Conservation (phyloP, 2,329 filamentous ascomycete genomes). For the Macroventuria anomochaeta region DNA sequence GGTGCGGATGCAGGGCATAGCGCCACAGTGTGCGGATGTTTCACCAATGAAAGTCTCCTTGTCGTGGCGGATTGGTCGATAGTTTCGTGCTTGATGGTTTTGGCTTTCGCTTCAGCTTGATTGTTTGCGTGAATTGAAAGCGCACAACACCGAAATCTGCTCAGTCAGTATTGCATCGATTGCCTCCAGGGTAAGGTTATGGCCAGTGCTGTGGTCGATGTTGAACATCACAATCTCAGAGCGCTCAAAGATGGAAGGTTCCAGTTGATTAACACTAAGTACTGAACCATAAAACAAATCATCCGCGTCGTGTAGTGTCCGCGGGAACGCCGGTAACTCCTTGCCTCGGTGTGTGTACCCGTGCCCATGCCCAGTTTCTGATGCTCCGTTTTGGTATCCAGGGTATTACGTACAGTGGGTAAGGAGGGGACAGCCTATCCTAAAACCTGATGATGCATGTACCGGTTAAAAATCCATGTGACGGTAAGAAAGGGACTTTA, state of each 20-base stretch:
- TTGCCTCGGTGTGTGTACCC: conserved; percentile 5
- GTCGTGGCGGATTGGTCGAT: conserved; percentile 7
- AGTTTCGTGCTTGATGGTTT: not conserved
- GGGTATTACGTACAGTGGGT: conserved; percentile 23
- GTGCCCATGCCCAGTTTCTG: conserved; percentile 5
- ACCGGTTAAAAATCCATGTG: not conserved
- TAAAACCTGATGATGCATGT: conserved; percentile 9
- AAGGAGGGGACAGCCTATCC: not conserved
- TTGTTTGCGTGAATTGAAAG: not conserved
- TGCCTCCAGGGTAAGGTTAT: not conserved
- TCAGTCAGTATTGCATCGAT: not conserved
- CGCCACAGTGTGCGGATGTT: conserved; percentile 9
- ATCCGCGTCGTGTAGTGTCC: conserved; percentile 6
- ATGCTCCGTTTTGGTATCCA: conserved; percentile 27
- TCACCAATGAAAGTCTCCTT: conserved; percentile 12
- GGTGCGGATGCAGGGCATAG: not conserved
- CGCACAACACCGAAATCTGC: not conserved
- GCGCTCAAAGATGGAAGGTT: not conserved
- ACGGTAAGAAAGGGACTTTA: not conserved
- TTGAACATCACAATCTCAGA: not conserved
- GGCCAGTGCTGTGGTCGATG: not conserved
- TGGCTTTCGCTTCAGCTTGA: conserved; percentile 1
- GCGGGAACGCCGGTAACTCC: conserved; percentile 15
- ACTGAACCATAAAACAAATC: conserved; percentile 1
- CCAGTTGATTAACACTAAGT: conserved; percentile 16